Evolutionary conservation across 345 rosid genomes (phyloP), one percentile per base, ranked within the genome.

Genomic region (Camelina sativa): DNA sequence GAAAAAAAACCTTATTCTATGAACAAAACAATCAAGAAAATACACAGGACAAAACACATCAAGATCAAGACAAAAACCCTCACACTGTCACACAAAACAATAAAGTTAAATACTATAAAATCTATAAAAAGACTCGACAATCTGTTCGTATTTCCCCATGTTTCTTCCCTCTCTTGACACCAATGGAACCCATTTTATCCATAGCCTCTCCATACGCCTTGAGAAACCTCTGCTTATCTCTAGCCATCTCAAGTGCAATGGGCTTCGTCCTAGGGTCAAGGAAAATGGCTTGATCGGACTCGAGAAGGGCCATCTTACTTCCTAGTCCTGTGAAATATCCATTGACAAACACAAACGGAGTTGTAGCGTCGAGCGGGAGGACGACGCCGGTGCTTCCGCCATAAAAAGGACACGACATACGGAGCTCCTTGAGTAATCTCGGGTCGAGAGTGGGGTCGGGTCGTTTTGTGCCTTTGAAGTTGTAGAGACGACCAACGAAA

Each of bases 101-200:
- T 0, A 61, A 20, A 40, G 11, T 20, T 3, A 25, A 25, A 73
- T 60, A 48, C 72, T 73, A 37, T 19, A 73, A 63, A 50, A 74
- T 73, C 73, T 74, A 80, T 62, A 69, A 15, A 70, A 85, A 93
- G 50, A 74, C 7, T 6, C 85, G 72, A 77, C 97, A 91, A 57
- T 81, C 89, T 20, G 65, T 88, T 77, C 90, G 88, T 73, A 57
- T 86, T 87, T 89, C 97, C 10, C 94, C 98, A 73, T 85, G 90
- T 71, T 30, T 84, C 55, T 66, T 83, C 57, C 97, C 96, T 22
- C 83, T 83, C 72, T 93, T 89, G 11, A 93, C 90, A 25, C 91
- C 93, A 37, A 86, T 85, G 3, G 84, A 84, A 11, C 97, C 92
- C 97, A 91, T 88, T 76, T 87, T 89, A 52, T 88, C 98, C 92